Percentiles rank a stretch among this genome's conserved stretches.
Evolutionary conservation across 345 rosid species (phyloP).

Genomic region (Raphanus sativus): DNA sequence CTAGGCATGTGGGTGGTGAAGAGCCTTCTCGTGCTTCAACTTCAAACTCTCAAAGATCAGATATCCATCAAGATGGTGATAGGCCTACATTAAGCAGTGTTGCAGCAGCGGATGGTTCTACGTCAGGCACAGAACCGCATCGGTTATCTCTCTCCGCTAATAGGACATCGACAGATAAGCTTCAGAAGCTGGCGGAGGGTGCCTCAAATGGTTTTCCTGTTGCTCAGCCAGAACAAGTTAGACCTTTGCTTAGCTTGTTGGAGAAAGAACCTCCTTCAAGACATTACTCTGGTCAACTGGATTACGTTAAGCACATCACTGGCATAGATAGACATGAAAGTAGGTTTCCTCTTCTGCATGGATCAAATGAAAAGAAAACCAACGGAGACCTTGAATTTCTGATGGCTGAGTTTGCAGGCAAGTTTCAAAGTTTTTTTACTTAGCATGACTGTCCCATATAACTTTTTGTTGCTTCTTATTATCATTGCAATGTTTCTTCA

Average conservation of each 20-base stretch:
- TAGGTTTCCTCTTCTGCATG: neutral
- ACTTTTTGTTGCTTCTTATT: neutral
- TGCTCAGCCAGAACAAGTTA: neutral
- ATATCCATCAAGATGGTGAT: slow-evolving; percentile 55
- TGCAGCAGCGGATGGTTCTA: slow-evolving; percentile 37
- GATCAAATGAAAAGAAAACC: neutral
- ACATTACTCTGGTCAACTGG: neutral
- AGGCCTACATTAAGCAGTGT: slow-evolving; percentile 65
- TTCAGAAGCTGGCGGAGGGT: neutral
- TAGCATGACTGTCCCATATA: neutral
- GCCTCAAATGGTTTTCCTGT: neutral
- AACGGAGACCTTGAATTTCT: neutral
- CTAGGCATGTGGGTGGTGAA: slow-evolving; percentile 60
- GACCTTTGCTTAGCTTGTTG: neutral
- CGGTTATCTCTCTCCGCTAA: neutral
- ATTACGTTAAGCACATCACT: neutral
- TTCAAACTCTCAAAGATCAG: slow-evolving; percentile 74
- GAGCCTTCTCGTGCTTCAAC: slow-evolving; percentile 78
- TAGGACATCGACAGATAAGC: neutral
- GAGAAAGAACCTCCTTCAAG: slow-evolving; percentile 1
- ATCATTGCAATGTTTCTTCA: neutral
- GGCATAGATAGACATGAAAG: neutral
- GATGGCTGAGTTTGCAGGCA: neutral
- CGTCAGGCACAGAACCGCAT: neutral
- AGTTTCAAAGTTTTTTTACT: neutral